A percentile compares a stretch with the other conserved stretches of the same genome.
These are phyloP conservation scores for Decorospora gaudefroyi DNA, from an alignment of 2,329 filamentous ascomycete genomes.

Conservation along the genomic window DNA sequence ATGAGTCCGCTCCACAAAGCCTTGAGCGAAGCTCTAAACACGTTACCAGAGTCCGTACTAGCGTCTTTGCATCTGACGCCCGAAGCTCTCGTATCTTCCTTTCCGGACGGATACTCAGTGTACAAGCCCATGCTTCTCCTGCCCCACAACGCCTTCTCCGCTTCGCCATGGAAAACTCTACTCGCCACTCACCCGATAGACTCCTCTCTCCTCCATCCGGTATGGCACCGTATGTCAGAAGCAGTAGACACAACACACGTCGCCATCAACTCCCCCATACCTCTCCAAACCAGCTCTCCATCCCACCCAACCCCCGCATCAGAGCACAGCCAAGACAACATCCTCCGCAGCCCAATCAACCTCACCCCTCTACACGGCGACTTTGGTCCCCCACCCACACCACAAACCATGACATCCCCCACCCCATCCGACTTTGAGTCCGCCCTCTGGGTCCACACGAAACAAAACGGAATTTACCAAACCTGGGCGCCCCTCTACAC, in stretches of 20 bases:
- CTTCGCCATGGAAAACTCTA: slow-evolving; percentile 42
- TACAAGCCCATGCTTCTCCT: slow-evolving; percentile 64
- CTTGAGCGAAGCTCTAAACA: slow-evolving; percentile 20
- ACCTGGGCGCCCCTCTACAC: slow-evolving; percentile 87
- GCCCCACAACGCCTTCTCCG: slow-evolving; percentile 53
- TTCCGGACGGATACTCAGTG: slow-evolving; percentile 56
- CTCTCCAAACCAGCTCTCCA: slow-evolving; percentile 27
- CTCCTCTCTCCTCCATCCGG: slow-evolving; percentile 32
- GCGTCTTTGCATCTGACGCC: slow-evolving; percentile 19
- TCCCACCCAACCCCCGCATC: not conserved
- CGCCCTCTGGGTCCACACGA: slow-evolving; percentile 78
- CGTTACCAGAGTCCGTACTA: slow-evolving; percentile 20
- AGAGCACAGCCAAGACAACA: slow-evolving; percentile 55
- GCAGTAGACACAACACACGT: slow-evolving; percentile 59
- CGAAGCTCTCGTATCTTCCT: slow-evolving; percentile 22
- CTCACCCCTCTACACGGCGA: slow-evolving; percentile 72
- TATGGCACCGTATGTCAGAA: slow-evolving; percentile 38
- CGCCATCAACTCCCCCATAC: slow-evolving; percentile 63
- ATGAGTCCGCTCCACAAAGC: slow-evolving; percentile 33
- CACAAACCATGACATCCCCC: slow-evolving; percentile 28
- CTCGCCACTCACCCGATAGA: slow-evolving; percentile 28
- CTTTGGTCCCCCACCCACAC: slow-evolving; percentile 63
- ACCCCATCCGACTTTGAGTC: slow-evolving; percentile 60
- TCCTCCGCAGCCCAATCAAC: slow-evolving; percentile 72
- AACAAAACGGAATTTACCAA: slow-evolving; percentile 76